These are phyloP conservation scores for Chlamydomonas urium DNA, from an alignment of 139 green algal species.

Conservation along the genomic window DNA sequence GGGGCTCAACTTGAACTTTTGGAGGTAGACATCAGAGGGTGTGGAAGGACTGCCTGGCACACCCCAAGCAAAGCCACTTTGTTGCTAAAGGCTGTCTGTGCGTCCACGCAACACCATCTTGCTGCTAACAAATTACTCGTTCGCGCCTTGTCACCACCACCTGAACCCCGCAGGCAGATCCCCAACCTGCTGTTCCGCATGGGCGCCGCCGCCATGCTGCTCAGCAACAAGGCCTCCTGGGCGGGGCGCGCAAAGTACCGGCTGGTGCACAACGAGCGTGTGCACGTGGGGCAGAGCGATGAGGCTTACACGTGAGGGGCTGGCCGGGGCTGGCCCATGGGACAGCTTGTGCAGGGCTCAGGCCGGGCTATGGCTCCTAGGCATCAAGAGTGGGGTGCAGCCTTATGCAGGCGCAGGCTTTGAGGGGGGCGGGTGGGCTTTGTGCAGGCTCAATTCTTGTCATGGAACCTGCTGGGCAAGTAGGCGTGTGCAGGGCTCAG, in stretches of 20 bases:
- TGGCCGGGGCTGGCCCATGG: background rate
- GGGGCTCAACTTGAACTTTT: background rate
- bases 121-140: background rate
- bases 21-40: background rate
- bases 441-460: background rate
- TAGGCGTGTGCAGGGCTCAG: background rate
- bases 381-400: background rate
- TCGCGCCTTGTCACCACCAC: too few relatives aligned
- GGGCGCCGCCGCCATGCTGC: conserved; percentile 13
- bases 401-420: background rate
- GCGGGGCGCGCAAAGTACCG: conserved; percentile 40
- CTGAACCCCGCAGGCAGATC: conserved; percentile 29
- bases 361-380: too few relatives aligned
- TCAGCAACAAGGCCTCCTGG: conserved; percentile 7
- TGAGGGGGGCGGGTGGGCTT: background rate
- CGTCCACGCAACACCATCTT: too few relatives aligned
- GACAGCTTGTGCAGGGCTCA: background rate
- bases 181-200: conserved; percentile 63
- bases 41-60: background rate
- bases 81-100: too few relatives aligned
- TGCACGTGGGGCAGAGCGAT: conserved; percentile 42
- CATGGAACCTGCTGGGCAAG: background rate
- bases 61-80: too few relatives aligned
- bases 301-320: conserved; percentile 34
- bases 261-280: conserved; percentile 37